A percentile compares a stretch with the other conserved stretches of the same genome.
phyloP scores from a whole-genome alignment of 768 basidiomycete genomes.

The Tricholoma bakamatsutake region DNA sequence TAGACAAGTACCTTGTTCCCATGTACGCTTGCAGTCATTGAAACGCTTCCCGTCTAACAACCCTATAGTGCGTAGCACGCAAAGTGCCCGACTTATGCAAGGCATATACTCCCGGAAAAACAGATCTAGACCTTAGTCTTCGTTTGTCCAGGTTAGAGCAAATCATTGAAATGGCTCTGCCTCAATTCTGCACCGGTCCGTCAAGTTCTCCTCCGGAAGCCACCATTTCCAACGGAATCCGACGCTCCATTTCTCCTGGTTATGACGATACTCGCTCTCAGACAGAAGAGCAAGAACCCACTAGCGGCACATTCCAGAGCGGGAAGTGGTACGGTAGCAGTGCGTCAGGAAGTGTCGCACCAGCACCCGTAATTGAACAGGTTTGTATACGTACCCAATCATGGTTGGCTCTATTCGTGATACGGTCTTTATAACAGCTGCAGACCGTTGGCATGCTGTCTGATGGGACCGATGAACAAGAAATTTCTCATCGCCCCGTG shows the following conservation, averaged over 20 bases:
- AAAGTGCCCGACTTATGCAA: constrained; percentile 87
- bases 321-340: constrained; percentile 85
- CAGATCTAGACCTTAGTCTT: constrained; percentile 73
- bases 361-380: constrained; percentile 75
- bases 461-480: constrained; percentile 7
- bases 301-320: constrained; percentile 72
- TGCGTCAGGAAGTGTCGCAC: constrained; percentile 78
- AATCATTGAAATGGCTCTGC: constrained; percentile 74
- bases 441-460: constrained; percentile 19
- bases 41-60: constrained; percentile 8
- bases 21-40: constrained; percentile 42
- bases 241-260: constrained; percentile 43
- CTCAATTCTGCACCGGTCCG: constrained; percentile 55
- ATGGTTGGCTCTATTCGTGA: neutral
- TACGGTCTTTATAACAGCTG: constrained; percentile 14
- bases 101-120: constrained; percentile 83
- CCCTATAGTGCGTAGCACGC: constrained; percentile 65
- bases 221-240: constrained; percentile 25
- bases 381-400: constrained; percentile 28
- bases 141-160: constrained; percentile 74
- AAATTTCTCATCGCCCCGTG: constrained; percentile 3
- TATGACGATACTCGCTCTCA: constrained; percentile 72
- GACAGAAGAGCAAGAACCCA: constrained; percentile 71
- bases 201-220: constrained; percentile 28
- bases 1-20: constrained; percentile 78